Conservation (phyloP, 1,139 yeast genomes). For the Scheffersomyces cryptocercus region DNA sequence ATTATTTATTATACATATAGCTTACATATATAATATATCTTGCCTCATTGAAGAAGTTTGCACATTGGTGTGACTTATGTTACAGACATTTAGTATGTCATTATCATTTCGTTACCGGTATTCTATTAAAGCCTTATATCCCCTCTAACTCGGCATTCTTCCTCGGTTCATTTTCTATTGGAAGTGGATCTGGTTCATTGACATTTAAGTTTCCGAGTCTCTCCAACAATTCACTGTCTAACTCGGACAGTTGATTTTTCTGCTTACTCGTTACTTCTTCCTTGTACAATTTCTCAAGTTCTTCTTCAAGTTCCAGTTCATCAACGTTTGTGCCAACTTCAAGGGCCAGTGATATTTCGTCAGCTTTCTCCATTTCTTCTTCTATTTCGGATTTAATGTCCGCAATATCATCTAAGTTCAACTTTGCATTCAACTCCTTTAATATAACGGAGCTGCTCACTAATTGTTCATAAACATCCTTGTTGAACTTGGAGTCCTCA, state of each 20-base stretch:
- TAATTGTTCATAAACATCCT: slow-evolving; percentile 36
- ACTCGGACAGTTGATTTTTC: neutral
- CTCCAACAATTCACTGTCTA: neutral
- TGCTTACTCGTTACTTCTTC: neutral
- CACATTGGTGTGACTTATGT: no score
- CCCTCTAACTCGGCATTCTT: no score
- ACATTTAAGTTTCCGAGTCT: neutral
- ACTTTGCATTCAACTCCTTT: slow-evolving; percentile 31
- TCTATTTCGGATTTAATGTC: slow-evolving; percentile 42
- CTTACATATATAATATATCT: no score
- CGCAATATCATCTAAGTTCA: slow-evolving; percentile 31
- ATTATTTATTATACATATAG: no score
- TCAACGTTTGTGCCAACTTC: slow-evolving; percentile 11
- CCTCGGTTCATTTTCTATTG: no score
- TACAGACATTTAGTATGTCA: no score
- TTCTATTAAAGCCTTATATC: no score
- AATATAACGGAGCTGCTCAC: slow-evolving; percentile 34
- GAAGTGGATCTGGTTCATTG: no score
- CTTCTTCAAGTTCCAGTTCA: slow-evolving; percentile 39
- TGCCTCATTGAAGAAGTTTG: no score
- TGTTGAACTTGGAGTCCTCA: slow-evolving; percentile 49
- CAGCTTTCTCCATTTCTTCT: slow-evolving; percentile 32
- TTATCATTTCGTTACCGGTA: no score
- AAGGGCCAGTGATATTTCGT: slow-evolving; percentile 34
- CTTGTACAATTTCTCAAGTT: slow-evolving; percentile 15